Conservation (phyloP, 2,329 filamentous ascomycete genomes). For the Aspergillus thermomutatus region DNA sequence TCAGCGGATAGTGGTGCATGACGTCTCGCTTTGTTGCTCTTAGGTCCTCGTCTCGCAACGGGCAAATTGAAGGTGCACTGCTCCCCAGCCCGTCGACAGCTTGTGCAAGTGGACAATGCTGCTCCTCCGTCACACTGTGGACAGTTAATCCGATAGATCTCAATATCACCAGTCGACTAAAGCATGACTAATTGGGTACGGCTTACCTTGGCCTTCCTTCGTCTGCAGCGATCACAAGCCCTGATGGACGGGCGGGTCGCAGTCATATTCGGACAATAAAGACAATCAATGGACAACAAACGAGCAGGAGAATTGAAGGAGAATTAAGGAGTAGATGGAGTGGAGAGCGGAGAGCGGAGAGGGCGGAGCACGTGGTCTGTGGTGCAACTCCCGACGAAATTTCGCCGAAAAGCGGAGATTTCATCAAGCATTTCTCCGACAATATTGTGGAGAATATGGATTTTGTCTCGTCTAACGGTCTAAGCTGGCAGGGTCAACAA, state of each 20-base stretch:
- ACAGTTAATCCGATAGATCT: neutral
- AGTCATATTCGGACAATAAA: constrained; percentile 18
- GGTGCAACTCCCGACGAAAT: neutral
- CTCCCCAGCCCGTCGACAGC: constrained; percentile 31
- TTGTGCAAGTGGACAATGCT: neutral
- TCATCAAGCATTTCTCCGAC: neutral
- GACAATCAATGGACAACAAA: neutral
- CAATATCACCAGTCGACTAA: neutral
- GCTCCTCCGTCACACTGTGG: neutral
- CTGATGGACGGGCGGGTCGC: neutral
- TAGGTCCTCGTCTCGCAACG: constrained; percentile 39
- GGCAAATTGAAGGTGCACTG: constrained; percentile 40
- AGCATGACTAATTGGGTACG: neutral
- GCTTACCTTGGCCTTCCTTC: neutral
- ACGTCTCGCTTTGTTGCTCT: constrained; percentile 13
- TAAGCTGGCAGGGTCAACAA: neutral
- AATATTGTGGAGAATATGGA: neutral
- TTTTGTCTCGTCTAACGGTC: neutral
- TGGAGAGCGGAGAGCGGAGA: neutral
- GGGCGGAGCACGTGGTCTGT: too few species aligned
- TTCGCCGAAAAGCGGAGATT: neutral
- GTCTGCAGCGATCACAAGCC: neutral
- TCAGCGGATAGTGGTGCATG: neutral
- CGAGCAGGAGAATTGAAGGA: neutral
- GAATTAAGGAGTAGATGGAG: neutral